phyloP scores from a whole-genome alignment of 345 rosid genomes.

The Lenwebbia sp. region DNA sequence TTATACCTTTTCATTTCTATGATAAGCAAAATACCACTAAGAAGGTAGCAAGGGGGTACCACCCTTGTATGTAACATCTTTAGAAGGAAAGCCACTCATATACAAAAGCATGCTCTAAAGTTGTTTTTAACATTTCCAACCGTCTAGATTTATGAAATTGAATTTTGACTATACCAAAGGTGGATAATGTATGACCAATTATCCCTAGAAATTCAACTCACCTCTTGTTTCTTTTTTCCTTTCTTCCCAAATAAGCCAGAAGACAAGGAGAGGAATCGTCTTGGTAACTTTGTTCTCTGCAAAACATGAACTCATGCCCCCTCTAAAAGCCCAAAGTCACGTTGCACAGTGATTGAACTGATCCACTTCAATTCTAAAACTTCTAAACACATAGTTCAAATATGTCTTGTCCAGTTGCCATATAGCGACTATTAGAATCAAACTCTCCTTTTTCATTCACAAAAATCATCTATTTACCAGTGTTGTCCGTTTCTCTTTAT shows the following conservation, averaged over 20 bases:
- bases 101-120: not conserved
- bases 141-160: not conserved
- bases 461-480: not conserved
- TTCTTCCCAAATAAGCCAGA: not conserved
- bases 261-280: not conserved
- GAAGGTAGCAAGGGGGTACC: not conserved
- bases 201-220: not conserved
- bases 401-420: not conserved
- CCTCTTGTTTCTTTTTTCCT: not conserved
- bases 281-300: not conserved
- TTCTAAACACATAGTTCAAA: not conserved
- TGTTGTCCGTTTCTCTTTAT: not conserved
- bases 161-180: not conserved
- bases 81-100: not conserved
- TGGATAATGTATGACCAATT: not conserved
- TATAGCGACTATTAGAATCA: not conserved
- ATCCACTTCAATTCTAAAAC: not conserved
- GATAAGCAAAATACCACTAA: not conserved
- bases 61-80: not conserved
- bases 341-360: not conserved
- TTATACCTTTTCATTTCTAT: not conserved
- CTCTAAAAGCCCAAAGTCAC: not conserved
- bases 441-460: not conserved
- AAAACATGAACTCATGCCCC: not conserved
- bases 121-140: not conserved